Evolutionary conservation across 345 rosid genomes (phyloP).

Genomic region (Clarkia xantiana): DNA sequence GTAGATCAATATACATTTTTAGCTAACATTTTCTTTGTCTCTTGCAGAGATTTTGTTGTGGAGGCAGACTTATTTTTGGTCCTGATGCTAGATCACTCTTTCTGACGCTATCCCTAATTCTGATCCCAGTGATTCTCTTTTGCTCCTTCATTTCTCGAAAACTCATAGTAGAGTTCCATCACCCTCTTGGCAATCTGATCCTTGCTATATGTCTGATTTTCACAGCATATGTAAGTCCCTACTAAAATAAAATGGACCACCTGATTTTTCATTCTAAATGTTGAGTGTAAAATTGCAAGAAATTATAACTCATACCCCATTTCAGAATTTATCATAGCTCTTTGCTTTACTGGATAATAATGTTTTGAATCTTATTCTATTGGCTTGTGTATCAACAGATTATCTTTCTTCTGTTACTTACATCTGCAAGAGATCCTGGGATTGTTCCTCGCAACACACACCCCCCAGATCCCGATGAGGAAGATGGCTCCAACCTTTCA

Average conservation of each 20-base stretch:
- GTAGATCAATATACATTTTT: no score
- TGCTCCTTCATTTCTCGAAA: slow-evolving; percentile 48
- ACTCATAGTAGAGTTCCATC: slow-evolving; percentile 34
- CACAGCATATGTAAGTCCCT: slow-evolving; percentile 38
- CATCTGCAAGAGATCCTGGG: slow-evolving; percentile 94
- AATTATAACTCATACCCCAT: background rate
- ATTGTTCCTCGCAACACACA: slow-evolving; percentile 68
- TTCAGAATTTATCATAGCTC: no score
- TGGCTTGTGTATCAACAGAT: slow-evolving; percentile 33
- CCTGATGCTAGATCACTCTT: slow-evolving; percentile 73
- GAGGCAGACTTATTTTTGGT: slow-evolving; percentile 75
- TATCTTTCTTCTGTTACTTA: slow-evolving; percentile 54
- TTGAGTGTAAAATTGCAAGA: background rate
- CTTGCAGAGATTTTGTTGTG: slow-evolving; percentile 60
- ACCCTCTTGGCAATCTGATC: slow-evolving; percentile 28
- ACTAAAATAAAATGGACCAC: background rate
- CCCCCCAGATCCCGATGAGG: slow-evolving; percentile 66
- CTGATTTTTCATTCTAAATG: background rate
- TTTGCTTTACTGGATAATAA: no score
- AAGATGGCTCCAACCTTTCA: slow-evolving; percentile 29
- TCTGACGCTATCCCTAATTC: slow-evolving; percentile 49
- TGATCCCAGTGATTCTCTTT: slow-evolving; percentile 52
- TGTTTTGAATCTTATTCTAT: slow-evolving; percentile 3
- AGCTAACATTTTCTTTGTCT: background rate
- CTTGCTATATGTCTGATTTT: slow-evolving; percentile 23